Conservation (phyloP, 2,329 filamentous ascomycete species). For the Rutstroemia sydowiana region DNA sequence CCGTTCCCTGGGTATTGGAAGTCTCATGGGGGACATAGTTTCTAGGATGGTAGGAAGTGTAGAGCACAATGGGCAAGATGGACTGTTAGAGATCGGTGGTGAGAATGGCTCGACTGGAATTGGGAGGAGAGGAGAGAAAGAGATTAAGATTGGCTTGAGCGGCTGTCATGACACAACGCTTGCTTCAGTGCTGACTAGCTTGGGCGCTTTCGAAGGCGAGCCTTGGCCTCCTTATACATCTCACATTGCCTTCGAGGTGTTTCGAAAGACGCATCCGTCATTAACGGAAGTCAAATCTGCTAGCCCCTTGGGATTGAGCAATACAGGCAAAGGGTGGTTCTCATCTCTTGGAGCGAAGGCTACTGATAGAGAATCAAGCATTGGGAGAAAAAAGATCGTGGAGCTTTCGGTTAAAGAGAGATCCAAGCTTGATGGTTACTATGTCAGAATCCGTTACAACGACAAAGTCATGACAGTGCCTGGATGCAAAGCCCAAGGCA, state of each 20-base stretch:
- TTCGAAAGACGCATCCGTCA: conserved; percentile 45
- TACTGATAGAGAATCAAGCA: conserved; percentile 30
- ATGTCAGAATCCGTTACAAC: conserved; percentile 86
- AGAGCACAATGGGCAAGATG: conserved; percentile 47
- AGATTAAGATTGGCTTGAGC: conserved; percentile 67
- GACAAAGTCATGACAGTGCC: conserved; percentile 75
- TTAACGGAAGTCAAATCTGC: conserved; percentile 11
- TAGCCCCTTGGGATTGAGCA: neutral
- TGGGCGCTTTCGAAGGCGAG: conserved; percentile 68
- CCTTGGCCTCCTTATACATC: conserved; percentile 92
- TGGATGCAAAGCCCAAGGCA: conserved; percentile 67
- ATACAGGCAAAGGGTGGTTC: conserved; percentile 12
- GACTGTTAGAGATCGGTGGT: conserved; percentile 41
- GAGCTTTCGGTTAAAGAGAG: conserved; percentile 52
- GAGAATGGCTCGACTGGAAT: conserved; percentile 32
- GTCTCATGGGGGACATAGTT: conserved; percentile 75
- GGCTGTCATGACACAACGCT: conserved; percentile 94
- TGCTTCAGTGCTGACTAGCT: conserved; percentile 65
- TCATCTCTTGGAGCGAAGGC: conserved; percentile 20
- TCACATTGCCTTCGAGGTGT: conserved; percentile 85
- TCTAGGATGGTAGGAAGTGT: conserved; percentile 63
- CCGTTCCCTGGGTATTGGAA: conserved; percentile 80
- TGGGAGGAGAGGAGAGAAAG: conserved; percentile 40
- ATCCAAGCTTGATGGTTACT: conserved; percentile 63
- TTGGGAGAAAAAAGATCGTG: conserved; percentile 52